Evolutionary conservation across 768 basidiomycete species (phyloP).

Genomic region (Cubamyces lactineus): DNA sequence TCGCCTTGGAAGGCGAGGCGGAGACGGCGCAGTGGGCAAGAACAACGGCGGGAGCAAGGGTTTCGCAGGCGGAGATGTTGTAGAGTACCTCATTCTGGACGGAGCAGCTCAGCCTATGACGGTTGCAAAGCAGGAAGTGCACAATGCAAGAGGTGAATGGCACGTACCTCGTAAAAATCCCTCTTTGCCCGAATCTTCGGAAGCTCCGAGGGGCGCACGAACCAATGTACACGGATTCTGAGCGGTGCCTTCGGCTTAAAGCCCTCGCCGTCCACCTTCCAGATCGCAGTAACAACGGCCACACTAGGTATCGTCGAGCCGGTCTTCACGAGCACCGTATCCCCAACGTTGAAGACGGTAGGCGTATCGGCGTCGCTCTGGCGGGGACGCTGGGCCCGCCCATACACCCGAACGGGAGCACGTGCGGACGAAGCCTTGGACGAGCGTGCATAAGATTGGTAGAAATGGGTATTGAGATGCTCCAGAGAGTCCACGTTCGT

Average conservation of each 20-base stretch:
- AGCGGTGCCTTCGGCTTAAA: conserved; percentile 43
- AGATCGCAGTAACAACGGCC: conserved; percentile 72
- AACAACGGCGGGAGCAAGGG: conserved; percentile 55
- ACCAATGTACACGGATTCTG: conserved; percentile 75
- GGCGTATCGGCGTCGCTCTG: neutral
- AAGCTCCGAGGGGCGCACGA: conserved; percentile 66
- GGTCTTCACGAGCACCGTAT: conserved; percentile 65
- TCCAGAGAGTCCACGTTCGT: conserved; percentile 25
- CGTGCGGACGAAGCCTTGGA: neutral
- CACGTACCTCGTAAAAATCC: conserved; percentile 58
- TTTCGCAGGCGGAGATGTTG: conserved; percentile 46
- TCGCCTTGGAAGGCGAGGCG: conserved; percentile 9
- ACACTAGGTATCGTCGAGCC: conserved; percentile 55
- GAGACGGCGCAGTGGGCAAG: conserved; percentile 54
- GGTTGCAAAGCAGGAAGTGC: neutral
- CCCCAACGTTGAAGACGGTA: conserved; percentile 54
- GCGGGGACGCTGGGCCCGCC: conserved; percentile 1
- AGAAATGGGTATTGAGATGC: conserved; percentile 24
- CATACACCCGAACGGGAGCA: conserved; percentile 10
- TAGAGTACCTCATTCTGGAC: conserved; percentile 78
- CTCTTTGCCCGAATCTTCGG: conserved; percentile 62
- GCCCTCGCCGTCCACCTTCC: conserved; percentile 50
- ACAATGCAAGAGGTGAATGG: neutral
- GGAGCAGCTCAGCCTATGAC: too few relatives aligned
- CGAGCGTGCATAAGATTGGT: conserved; percentile 12